Conservation (phyloP, 2,329 filamentous ascomycete species). For the Fusarium sp. region DNA sequence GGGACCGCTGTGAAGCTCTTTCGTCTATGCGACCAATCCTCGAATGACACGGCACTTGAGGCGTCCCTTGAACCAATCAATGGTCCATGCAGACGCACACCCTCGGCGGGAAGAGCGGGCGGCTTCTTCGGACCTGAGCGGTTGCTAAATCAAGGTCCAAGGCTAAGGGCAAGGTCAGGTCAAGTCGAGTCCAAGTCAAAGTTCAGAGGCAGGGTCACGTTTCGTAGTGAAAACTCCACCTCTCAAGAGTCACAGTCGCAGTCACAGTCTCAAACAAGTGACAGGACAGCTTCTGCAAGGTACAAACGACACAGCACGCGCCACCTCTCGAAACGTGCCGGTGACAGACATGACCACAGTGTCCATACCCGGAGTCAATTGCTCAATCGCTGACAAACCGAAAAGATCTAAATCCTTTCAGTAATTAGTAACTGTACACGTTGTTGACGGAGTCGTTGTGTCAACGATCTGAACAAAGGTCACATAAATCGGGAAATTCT, state of each 20-base stretch:
- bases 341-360: not conserved
- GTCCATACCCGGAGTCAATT: not conserved
- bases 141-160: slow-evolving; percentile 35
- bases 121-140: slow-evolving; percentile 41
- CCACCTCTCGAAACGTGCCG: slow-evolving; percentile 39
- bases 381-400: not conserved
- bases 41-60: slow-evolving; percentile 43
- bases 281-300: slow-evolving; percentile 28
- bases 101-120: slow-evolving; percentile 31
- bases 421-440: not conserved
- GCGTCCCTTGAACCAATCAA: slow-evolving; percentile 41
- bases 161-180: slow-evolving; percentile 3
- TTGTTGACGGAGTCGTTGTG: slow-evolving; percentile 9
- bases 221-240: slow-evolving; percentile 23
- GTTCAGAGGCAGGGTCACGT: slow-evolving; percentile 16
- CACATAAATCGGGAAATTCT: slow-evolving; percentile 2
- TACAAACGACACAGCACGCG: slow-evolving; percentile 29
- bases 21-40: slow-evolving; percentile 36
- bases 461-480: slow-evolving; percentile 9
- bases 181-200: slow-evolving; percentile 1
- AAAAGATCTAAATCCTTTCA: not conserved
- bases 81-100: slow-evolving; percentile 28
- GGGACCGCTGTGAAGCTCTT: slow-evolving; percentile 28
- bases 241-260: slow-evolving; percentile 7
- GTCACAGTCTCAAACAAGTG: slow-evolving; percentile 25